Conservation (phyloP, 2,329 filamentous ascomycete species). For the Aspergillus melleus region DNA sequence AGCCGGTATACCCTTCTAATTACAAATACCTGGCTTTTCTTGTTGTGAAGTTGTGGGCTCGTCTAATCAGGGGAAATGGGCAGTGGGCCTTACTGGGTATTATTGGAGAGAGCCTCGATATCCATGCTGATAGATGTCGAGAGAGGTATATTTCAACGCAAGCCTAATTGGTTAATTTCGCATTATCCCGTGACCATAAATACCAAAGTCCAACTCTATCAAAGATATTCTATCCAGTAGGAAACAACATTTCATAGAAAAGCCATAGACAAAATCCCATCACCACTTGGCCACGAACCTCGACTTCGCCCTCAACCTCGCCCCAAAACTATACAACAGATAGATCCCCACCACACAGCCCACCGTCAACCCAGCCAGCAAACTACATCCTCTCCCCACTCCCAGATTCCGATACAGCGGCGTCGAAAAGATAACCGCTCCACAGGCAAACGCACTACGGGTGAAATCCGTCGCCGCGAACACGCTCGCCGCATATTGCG, state of each 20-base stretch:
- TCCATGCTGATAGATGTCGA: constrained; percentile 19
- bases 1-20: constrained; percentile 4
- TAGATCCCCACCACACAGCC: constrained; percentile 20
- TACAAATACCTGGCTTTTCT: constrained; percentile 15
- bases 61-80: constrained; percentile 30
- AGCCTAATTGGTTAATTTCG: no score
- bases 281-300: background rate
- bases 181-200: no score
- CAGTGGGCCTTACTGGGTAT: constrained; percentile 47
- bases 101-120: constrained; percentile 42
- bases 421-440: constrained; percentile 33
- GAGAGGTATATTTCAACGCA: background rate
- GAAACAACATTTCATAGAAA: no score
- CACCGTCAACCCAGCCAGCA: constrained; percentile 36
- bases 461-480: constrained; percentile 37
- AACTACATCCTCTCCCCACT: constrained; percentile 28
- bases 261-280: background rate
- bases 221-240: no score
- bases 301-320: constrained; percentile 8
- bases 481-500: constrained; percentile 27
- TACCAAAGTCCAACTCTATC: no score
- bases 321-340: constrained; percentile 16
- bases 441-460: constrained; percentile 32
- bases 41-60: constrained; percentile 23
- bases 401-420: constrained; percentile 30